A percentile compares a stretch with the other conserved stretches of the same genome.
Conservation (phyloP, 805 yeast species). For the Saturnispora diversa region DNA sequence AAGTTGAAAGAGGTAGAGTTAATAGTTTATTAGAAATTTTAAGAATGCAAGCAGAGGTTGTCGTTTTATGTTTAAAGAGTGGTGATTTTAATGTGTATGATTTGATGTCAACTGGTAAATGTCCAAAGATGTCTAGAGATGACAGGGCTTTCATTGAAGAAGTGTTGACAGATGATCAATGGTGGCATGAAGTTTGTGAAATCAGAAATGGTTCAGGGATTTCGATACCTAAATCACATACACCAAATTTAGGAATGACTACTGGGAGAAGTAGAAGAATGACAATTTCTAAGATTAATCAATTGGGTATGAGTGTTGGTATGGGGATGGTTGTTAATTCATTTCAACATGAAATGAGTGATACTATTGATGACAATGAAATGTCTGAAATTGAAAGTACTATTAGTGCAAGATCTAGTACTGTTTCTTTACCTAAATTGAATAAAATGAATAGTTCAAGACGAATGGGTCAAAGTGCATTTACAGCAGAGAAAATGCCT, state of each 20-base stretch:
- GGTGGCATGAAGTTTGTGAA: constrained; percentile 54
- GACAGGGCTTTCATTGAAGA: constrained; percentile 40
- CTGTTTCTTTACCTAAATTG: background rate
- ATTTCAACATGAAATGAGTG: constrained; percentile 9
- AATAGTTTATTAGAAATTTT: constrained; percentile 58
- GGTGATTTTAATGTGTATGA: constrained; percentile 57
- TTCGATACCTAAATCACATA: background rate
- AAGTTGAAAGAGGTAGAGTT: constrained; percentile 61
- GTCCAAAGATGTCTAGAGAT: constrained; percentile 26
- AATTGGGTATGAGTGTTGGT: constrained; percentile 14
- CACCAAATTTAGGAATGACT: background rate
- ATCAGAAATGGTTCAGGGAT: constrained; percentile 4
- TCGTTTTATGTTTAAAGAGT: constrained; percentile 60
- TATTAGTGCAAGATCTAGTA: constrained; percentile 3
- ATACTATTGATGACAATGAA: constrained; percentile 3
- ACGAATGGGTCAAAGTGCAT: constrained; percentile 20
- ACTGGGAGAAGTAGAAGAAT: background rate
- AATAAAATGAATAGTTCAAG: background rate
- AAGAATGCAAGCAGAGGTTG: constrained; percentile 75
- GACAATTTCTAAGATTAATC: constrained; percentile 10
- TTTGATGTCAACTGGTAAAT: constrained; percentile 64
- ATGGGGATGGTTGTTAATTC: constrained; percentile 13
- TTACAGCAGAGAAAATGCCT: constrained; percentile 67
- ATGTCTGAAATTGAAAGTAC: constrained; percentile 5
- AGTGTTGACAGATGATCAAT: constrained; percentile 53